A percentile compares a stretch with the other conserved stretches of the same genome.
phyloP scores from a whole-genome alignment of 1,284 basidiomycete species.

The Melampsora larici-populina region DNA sequence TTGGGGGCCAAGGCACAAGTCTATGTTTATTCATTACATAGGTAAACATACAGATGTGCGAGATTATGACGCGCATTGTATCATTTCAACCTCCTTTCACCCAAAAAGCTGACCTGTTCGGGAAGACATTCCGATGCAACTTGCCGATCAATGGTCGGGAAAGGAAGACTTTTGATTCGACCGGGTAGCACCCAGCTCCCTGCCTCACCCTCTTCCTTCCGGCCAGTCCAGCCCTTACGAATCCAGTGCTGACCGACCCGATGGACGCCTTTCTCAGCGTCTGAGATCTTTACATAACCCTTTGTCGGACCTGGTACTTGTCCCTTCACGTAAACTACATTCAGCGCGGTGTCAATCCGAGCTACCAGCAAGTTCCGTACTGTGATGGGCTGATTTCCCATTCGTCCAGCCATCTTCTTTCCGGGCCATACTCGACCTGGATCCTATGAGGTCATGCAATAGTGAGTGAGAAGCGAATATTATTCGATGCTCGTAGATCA shows the following conservation, averaged over 20 bases:
- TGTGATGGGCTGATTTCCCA: slow-evolving; percentile 80
- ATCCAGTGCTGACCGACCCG: slow-evolving; percentile 51
- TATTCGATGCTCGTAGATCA: background rate
- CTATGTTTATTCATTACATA: too few relatives aligned
- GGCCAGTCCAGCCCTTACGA: slow-evolving; percentile 49
- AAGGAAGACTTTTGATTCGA: slow-evolving; percentile 51
- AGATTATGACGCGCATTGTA: background rate
- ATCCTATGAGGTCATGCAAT: slow-evolving; percentile 61
- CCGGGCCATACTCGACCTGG: slow-evolving; percentile 92
- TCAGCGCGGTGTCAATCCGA: slow-evolving; percentile 77
- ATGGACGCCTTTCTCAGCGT: slow-evolving; percentile 51
- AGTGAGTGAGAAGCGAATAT: too few relatives aligned
- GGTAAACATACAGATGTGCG: too few relatives aligned
- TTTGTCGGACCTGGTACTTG: slow-evolving; percentile 60
- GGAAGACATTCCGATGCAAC: slow-evolving; percentile 49
- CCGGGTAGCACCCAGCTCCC: slow-evolving; percentile 50
- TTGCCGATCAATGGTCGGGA: slow-evolving; percentile 52
- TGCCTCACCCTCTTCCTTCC: slow-evolving; percentile 48
- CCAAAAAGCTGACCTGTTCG: slow-evolving; percentile 29
- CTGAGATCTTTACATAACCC: slow-evolving; percentile 54
- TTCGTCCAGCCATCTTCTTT: slow-evolving; percentile 95
- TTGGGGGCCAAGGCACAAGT: too few relatives aligned
- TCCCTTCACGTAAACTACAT: slow-evolving; percentile 78
- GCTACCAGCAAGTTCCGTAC: slow-evolving; percentile 85
- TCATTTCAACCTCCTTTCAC: slow-evolving; percentile 24